These are phyloP conservation scores for Strobilomyces dryophilus DNA, from an alignment of 768 basidiomycete genomes.

Conservation along the genomic window DNA sequence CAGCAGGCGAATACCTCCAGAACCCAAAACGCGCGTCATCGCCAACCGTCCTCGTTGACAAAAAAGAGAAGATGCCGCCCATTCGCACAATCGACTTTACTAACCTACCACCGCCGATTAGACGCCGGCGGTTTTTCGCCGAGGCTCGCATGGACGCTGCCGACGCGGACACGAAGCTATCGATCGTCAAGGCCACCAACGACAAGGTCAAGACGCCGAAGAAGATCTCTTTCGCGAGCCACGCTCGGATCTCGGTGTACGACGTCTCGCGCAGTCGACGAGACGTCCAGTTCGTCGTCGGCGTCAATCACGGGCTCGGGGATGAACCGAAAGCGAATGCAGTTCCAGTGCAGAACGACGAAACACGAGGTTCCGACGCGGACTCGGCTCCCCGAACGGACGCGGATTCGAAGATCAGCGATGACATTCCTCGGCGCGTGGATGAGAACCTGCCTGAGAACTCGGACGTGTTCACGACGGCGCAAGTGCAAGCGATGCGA, in stretches of 20 bases:
- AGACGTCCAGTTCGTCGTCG: neutral
- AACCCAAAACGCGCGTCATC: neutral
- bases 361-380: neutral
- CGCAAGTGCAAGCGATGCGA: conserved; percentile 17
- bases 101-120: conserved; percentile 8
- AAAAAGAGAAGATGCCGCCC: neutral
- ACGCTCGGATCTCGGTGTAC: conserved; percentile 21
- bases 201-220: conserved; percentile 20
- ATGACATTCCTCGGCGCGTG: neutral
- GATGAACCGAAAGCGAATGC: neutral
- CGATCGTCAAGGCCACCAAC: conserved; percentile 5
- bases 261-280: conserved; percentile 9
- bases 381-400: neutral
- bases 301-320: neutral
- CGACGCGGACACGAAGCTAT: neutral
- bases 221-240: conserved; percentile 25
- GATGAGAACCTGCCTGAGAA: neutral
- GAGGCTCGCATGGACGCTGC: neutral
- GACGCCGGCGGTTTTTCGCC: conserved; percentile 12
- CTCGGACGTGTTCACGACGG: conserved; percentile 10
- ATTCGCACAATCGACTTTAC: conserved; percentile 30
- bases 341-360: neutral
- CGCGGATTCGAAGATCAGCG: neutral
- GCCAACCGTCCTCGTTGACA: neutral
- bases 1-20: neutral